Evolutionary conservation across 306 rosid genomes (phyloP).

Genomic region (Quercus aquifolioides): DNA sequence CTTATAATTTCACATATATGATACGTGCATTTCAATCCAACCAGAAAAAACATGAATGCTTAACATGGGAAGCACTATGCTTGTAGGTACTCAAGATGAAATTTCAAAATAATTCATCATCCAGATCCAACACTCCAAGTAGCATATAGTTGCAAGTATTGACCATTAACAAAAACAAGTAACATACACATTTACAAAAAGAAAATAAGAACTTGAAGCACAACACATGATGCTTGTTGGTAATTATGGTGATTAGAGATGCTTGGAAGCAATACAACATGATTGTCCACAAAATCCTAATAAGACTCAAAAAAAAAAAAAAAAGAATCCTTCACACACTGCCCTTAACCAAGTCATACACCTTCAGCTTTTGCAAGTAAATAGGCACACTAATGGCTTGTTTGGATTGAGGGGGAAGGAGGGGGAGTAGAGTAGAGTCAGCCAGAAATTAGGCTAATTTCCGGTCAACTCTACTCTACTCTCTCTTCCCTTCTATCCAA

Average conservation of each 20-base stretch:
- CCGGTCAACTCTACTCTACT: too few relatives aligned
- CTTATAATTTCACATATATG: not conserved
- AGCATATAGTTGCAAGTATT: not conserved
- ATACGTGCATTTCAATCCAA: not conserved
- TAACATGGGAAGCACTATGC: not conserved
- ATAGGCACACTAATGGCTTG: not conserved
- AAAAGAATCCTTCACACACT: not conserved
- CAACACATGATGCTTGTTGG: not conserved
- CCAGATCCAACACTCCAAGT: not conserved
- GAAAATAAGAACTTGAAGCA: constrained; percentile 7
- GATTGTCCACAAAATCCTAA: not conserved
- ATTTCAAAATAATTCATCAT: not conserved
- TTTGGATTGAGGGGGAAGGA: too few relatives aligned
- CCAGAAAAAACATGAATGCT: not conserved
- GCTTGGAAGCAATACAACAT: not conserved
- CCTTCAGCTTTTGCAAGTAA: not conserved
- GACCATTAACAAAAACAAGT: constrained; percentile 17
- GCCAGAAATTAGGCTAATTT: too few relatives aligned
- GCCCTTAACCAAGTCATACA: not conserved
- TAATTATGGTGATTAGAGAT: not conserved
- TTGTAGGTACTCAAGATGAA: not conserved
- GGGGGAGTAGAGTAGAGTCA: too few relatives aligned
- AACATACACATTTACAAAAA: not conserved
- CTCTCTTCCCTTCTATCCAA: too few relatives aligned
- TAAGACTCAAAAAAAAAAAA: not conserved